Evolutionary conservation across 306 rosid species (phyloP), one percentile per base, ranked within the genome.

Genomic region (Prunus mira): DNA sequence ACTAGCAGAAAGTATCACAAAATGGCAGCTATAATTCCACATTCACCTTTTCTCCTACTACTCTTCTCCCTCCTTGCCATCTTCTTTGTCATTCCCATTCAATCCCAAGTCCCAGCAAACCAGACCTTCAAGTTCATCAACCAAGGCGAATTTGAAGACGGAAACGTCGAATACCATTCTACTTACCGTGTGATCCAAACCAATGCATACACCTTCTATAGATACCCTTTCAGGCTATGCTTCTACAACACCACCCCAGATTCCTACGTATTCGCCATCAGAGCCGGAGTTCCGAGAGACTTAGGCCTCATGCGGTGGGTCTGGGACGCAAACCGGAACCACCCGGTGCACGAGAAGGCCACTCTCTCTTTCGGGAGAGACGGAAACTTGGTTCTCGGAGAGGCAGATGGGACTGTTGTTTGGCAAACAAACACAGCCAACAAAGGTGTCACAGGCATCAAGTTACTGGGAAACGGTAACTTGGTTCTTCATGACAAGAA

Each of bases 341-440:
- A 69, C 67, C 86, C 83, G 0, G 83, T 83, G 19, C 73, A 72
- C 1, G 83, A 83, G 57, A 75, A 83, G 25, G 80, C 86, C 75
- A 64, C 78, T 43, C 80, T 82, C 65, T 60, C 76, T 22, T 81
- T 81, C 0, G 75, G 75, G 18, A n/a, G 13, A 6, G 78, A 74
- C 10, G 85, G 87, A 18, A 80, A 81, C 75, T 70, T 84, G 12
- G 71, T 77, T 28, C 80, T 84, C 5, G 75, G 75, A 6, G 80
- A 80, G 18, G 78, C 61, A 25, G 74, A 80, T 13, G 52, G 78
- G 34, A 46, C 68, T 11, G 30, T 77, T n/a, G 65, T 70, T 20
- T 84, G 87, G 87, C 87, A 84, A 55, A 77, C 84, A 8, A 77
- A 77, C 82, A 84, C 84, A 4, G 73, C 65, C 78, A 77, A 80